phyloP scores from a whole-genome alignment of 2,329 filamentous ascomycete genomes.

The Ophiognomonia clavigignenti-juglandacearum region DNA sequence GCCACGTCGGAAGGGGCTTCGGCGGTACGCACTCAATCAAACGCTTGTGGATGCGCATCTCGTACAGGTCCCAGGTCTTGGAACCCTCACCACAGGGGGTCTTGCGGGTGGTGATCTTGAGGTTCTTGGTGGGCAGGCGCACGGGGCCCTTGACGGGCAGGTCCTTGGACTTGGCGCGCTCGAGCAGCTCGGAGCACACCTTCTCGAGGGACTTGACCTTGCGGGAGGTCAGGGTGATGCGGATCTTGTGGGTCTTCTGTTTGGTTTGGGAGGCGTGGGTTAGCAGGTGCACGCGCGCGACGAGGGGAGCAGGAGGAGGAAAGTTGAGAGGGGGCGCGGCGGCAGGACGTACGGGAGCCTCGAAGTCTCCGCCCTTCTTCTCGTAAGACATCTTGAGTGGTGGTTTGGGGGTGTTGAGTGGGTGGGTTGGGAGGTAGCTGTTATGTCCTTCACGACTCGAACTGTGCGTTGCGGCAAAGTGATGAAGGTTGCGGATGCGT shows the following conservation, averaged over 20 bases:
- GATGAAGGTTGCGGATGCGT: slow-evolving; percentile 53
- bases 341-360: slow-evolving; percentile 65
- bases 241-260: slow-evolving; percentile 93
- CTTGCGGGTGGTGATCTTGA: slow-evolving; percentile 97
- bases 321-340: slow-evolving; percentile 1
- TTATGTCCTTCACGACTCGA: slow-evolving; percentile 72
- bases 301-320: not conserved
- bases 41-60: slow-evolving; percentile 99
- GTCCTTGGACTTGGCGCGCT: slow-evolving; percentile 97
- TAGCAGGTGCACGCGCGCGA: slow-evolving; percentile 15
- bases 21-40: slow-evolving; percentile 72
- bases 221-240: slow-evolving; percentile 93
- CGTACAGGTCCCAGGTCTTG: slow-evolving; percentile 99
- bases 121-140: slow-evolving; percentile 93
- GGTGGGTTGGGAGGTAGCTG: slow-evolving; percentile 20
- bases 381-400: slow-evolving; percentile 79
- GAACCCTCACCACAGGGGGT: slow-evolving; percentile 99
- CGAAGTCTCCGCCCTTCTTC: slow-evolving; percentile 94
- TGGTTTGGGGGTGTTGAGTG: too few species aligned
- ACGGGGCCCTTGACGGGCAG: slow-evolving; percentile 98
- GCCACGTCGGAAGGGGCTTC: not conserved
- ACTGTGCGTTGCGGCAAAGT: slow-evolving; percentile 71
- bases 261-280: slow-evolving; percentile 15
- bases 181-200: slow-evolving; percentile 96
- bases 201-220: slow-evolving; percentile 97